A percentile compares a stretch with the other conserved stretches of the same genome.
These are phyloP conservation scores for Phyllostachys edulis DNA, from an alignment of 176 grass and related monocot species.

Conservation along the genomic window DNA sequence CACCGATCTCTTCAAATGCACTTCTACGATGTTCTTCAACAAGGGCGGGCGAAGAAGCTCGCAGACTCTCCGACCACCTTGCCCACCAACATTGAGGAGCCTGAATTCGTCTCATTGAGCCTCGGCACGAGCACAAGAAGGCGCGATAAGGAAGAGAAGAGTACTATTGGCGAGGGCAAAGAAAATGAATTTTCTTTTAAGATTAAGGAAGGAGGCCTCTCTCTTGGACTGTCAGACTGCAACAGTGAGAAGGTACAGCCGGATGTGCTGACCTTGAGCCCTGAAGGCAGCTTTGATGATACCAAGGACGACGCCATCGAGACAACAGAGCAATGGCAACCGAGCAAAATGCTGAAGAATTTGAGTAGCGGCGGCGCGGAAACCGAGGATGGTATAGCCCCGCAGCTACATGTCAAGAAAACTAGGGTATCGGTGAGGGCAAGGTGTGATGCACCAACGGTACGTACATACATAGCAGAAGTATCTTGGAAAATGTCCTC, in stretches of 20 bases:
- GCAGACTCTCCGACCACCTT: neutral
- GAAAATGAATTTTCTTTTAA: slow-evolving; percentile 10
- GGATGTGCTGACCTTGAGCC: slow-evolving; percentile 49
- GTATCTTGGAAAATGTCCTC: neutral
- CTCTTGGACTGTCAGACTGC: slow-evolving; percentile 52
- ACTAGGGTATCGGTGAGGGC: slow-evolving; percentile 74
- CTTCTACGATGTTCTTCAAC: slow-evolving; percentile 47
- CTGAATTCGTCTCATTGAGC: slow-evolving; percentile 45
- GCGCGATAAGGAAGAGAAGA: slow-evolving; percentile 44
- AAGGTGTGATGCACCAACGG: slow-evolving; percentile 73
- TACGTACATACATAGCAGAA: slow-evolving; percentile 9
- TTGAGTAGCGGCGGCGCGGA: neutral
- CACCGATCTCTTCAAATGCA: slow-evolving; percentile 68
- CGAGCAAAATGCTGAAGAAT: slow-evolving; percentile 51
- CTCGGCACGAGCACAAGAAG: slow-evolving; percentile 49
- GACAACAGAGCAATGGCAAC: slow-evolving; percentile 42
- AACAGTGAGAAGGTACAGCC: slow-evolving; percentile 25
- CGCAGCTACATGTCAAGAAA: slow-evolving; percentile 61
- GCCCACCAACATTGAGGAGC: slow-evolving; percentile 23
- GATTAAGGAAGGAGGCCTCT: slow-evolving; percentile 38
- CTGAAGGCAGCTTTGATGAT: slow-evolving; percentile 54
- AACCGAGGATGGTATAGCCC: slow-evolving; percentile 40
- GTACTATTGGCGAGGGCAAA: neutral
- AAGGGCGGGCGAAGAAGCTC: slow-evolving; percentile 31
- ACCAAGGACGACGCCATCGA: slow-evolving; percentile 26